Evolutionary conservation across 257 asterid genomes (phyloP), one percentile per base, ranked within the genome.

Genomic region (Scutellaria galericulata): DNA sequence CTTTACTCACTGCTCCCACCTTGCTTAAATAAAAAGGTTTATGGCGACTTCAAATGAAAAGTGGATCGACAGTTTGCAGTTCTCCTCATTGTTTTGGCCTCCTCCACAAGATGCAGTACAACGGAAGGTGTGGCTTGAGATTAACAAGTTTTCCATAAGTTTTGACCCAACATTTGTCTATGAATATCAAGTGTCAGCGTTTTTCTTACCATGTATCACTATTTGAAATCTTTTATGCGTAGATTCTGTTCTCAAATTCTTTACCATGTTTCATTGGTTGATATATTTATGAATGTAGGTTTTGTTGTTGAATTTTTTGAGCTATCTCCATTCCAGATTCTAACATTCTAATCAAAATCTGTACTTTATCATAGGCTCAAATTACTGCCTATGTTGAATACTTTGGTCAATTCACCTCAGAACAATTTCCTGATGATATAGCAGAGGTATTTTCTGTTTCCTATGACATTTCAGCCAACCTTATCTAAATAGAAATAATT

Each of bases 401-500:
- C 81, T 94, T 94, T 79, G 98, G 95, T 74, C 98, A 94, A 44
- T 94, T 91, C 86, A 91, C 98, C 69, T 91, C 98, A 47, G 98
- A 91, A 83, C 96, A 87, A 48, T 95, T 95, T 88, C 88, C 99
- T 55, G 99, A 95, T 79, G 98, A 95, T 61, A 85, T 95, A 77
- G 94, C 96, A 8, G 97, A 95, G 98, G 99, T 92, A 88, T 61
- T 73, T 72, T 67, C 62, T 74, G 75, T 47, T 37, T 62, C 65
- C 58, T 35, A 59, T 68, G 47, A 66, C 56, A 53, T 51, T 68
- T 74, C 74, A 70, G 22, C 31, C 64, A 14, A 55, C 66, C 7
- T 54, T 60, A 45, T 13, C 71, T 62, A 70, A 65, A 22, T 52
- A 35, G 67, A 18, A 71, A 45, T 53, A 56, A 15, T 13, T 24